These are phyloP conservation scores for Phyllosticta ampelicida DNA, from an alignment of 2,329 filamentous ascomycete genomes.

Conservation along the genomic window DNA sequence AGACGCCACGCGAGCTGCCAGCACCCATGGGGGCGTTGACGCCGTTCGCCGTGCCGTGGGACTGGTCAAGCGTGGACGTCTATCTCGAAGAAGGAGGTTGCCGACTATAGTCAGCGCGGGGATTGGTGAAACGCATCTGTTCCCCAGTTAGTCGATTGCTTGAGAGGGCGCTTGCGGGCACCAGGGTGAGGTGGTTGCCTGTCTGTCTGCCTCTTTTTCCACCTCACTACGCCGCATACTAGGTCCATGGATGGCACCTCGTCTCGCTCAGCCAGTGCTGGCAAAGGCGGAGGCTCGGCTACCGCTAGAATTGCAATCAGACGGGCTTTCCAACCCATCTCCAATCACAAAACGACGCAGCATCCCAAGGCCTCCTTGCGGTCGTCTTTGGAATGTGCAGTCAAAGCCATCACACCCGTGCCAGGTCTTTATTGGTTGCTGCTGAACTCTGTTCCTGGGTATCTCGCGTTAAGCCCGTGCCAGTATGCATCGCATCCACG, in stretches of 20 bases:
- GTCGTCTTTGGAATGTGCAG: too few relatives aligned
- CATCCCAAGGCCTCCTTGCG: too few relatives aligned
- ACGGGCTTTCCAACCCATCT: background rate
- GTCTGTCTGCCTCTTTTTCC: background rate
- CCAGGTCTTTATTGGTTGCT: too few relatives aligned
- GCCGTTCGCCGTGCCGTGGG: background rate
- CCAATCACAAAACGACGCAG: too few relatives aligned
- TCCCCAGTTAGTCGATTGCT: background rate
- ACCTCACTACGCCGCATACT: background rate
- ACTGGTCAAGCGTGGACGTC: background rate
- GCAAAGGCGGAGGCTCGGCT: background rate
- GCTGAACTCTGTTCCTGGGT: background rate
- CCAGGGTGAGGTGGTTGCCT: background rate
- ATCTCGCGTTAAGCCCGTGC: background rate
- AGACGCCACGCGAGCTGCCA: background rate
- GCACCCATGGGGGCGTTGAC: background rate
- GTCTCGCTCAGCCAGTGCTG: background rate
- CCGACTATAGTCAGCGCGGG: background rate
- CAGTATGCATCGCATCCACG: background rate
- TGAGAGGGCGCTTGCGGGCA: background rate
- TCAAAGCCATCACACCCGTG: too few relatives aligned
- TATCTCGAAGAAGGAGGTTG: background rate
- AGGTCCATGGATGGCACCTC: background rate
- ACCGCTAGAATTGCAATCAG: background rate
- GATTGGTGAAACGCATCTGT: background rate